Evolutionary conservation across 192 early-diverging fungal genomes (phyloP).

Genomic region (Podila verticillata): DNA sequence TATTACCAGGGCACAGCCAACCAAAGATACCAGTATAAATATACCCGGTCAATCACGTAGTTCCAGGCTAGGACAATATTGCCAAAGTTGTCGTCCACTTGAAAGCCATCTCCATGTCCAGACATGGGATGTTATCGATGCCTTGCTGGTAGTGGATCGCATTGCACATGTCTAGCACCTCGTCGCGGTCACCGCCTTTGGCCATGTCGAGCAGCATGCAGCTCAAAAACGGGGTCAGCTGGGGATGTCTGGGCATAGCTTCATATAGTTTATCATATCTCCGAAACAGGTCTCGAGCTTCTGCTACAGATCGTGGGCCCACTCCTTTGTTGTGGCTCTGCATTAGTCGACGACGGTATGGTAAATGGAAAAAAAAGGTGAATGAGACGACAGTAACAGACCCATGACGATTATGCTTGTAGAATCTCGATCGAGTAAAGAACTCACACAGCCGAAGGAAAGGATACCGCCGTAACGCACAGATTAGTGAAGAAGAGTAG

Average conservation of each 20-base stretch:
- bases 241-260: slow-evolving; percentile 1
- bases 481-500: neutral
- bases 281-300: too few relatives aligned
- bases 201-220: slow-evolving; percentile 4
- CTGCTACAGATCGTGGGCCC: too few relatives aligned
- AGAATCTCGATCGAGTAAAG: too few relatives aligned
- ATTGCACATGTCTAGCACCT: slow-evolving; percentile 13
- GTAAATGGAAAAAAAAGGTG: neutral
- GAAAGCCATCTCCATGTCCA: slow-evolving; percentile 33
- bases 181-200: neutral
- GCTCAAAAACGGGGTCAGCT: slow-evolving; percentile 22
- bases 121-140: slow-evolving; percentile 25
- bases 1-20: too few relatives aligned
- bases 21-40: neutral
- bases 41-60: slow-evolving; percentile 12
- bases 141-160: slow-evolving; percentile 47
- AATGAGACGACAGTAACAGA: neutral
- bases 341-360: too few relatives aligned
- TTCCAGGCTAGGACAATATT: slow-evolving; percentile 27
- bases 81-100: slow-evolving; percentile 41
- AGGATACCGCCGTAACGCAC: slow-evolving; percentile 25
- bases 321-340: too few relatives aligned
- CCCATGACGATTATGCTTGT: too few relatives aligned
- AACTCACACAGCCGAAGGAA: slow-evolving; percentile 23
- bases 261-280: too few relatives aligned